Conservation (phyloP, 345 rosid genomes). For the Sonneratia caseolaris region DNA sequence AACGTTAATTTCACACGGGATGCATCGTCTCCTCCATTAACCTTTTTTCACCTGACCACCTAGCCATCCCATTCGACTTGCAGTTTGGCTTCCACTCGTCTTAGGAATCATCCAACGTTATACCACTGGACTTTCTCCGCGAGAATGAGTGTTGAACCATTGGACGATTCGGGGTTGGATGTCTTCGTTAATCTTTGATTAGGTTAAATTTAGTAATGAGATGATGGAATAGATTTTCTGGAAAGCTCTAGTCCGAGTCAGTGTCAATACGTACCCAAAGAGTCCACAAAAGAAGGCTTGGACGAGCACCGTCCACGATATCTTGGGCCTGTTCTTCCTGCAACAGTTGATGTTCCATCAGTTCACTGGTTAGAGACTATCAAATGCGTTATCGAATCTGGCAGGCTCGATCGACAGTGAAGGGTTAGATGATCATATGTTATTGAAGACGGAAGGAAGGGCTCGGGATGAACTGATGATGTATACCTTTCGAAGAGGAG, state of each 20-base stretch:
- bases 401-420: no score
- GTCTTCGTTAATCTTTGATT: no score
- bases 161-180: no score
- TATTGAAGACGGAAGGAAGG: no score
- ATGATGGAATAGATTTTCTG: no score
- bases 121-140: no score
- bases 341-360: neutral
- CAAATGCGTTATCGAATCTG: no score
- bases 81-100: neutral
- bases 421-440: no score
- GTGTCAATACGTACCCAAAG: slow-evolving; percentile 30
- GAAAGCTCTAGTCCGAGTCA: neutral
- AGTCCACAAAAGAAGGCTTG: slow-evolving; percentile 41
- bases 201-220: no score
- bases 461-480: neutral
- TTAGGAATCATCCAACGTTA: neutral
- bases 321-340: slow-evolving; percentile 43
- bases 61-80: neutral
- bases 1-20: neutral
- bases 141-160: no score
- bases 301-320: slow-evolving; percentile 33
- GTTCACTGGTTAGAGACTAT: neutral
- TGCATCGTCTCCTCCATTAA: neutral
- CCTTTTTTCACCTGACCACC: no score
- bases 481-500: slow-evolving; percentile 13